A percentile compares a stretch with the other conserved stretches of the same genome.
phyloP scores from a whole-genome alignment of 1,284 basidiomycete species.

The Moesziomyces parantarcticus region DNA sequence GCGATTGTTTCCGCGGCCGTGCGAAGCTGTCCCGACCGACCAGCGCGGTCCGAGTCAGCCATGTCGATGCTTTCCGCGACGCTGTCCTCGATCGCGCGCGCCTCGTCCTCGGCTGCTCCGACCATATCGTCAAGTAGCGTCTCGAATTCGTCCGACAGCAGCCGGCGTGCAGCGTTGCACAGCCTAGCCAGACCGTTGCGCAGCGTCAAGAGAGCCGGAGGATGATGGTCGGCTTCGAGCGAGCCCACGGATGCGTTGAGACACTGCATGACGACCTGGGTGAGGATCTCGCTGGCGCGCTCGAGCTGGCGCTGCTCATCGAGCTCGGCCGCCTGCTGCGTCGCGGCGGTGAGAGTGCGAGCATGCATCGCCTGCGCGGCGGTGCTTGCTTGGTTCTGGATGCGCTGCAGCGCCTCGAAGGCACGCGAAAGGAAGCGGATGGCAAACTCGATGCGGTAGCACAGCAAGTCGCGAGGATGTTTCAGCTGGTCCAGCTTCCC shows the following conservation, averaged over 20 bases:
- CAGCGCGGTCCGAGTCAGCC: constrained; percentile 2
- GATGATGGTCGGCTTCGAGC: constrained; percentile 11
- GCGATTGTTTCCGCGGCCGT: constrained; percentile 14
- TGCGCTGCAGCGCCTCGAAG: constrained; percentile 34
- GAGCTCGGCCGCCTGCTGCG: constrained; percentile 34
- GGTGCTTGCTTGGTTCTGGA: constrained; percentile 24
- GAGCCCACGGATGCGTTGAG: constrained; percentile 32
- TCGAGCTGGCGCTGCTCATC: constrained; percentile 41
- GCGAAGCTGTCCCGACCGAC: constrained; percentile 7
- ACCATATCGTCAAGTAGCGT: constrained; percentile 45
- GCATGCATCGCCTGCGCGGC: constrained; percentile 39
- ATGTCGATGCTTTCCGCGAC: constrained; percentile 4
- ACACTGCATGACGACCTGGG: constrained; percentile 45
- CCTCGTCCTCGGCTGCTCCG: constrained; percentile 32
- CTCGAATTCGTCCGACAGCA: constrained; percentile 45
- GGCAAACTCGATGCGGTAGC: constrained; percentile 35
- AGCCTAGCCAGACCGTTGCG: constrained; percentile 26
- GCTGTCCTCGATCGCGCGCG: constrained; percentile 18
- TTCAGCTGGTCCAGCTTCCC: constrained; percentile 19
- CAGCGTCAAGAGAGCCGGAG: constrained; percentile 23
- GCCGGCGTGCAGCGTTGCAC: constrained; percentile 35
- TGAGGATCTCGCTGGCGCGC: constrained; percentile 34
- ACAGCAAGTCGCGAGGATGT: constrained; percentile 30
- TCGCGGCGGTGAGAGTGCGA: constrained; percentile 6
- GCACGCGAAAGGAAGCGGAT: constrained; percentile 29